Conservation (phyloP, 768 basidiomycete species). For the Obba rivulosa region DNA sequence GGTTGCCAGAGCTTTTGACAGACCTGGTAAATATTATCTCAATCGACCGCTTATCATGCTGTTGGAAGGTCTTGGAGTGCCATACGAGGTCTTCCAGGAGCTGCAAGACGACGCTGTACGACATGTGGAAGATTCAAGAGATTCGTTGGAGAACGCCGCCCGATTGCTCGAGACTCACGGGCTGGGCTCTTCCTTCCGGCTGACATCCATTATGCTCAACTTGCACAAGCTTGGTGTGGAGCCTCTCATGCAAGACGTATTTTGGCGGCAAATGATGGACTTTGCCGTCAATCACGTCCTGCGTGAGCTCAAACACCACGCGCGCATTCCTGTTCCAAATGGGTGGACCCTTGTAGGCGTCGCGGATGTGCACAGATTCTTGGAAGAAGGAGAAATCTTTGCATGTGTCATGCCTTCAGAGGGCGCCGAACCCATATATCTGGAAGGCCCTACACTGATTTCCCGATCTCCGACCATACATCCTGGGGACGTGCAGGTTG, state of each 20-base stretch:
- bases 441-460: constrained; percentile 50
- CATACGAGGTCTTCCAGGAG: constrained; percentile 43
- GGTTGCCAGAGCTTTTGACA: constrained; percentile 60
- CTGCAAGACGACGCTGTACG: constrained; percentile 49
- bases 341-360: constrained; percentile 70
- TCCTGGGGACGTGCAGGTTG: constrained; percentile 64
- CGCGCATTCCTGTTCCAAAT: constrained; percentile 60
- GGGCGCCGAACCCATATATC: constrained; percentile 32
- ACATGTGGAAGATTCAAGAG: constrained; percentile 38
- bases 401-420: constrained; percentile 46
- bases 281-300: constrained; percentile 59
- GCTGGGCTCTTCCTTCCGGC: constrained; percentile 50
- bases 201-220: constrained; percentile 46
- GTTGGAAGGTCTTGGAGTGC: constrained; percentile 51
- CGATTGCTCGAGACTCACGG: constrained; percentile 50
- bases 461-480: constrained; percentile 66
- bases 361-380: constrained; percentile 54
- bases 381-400: constrained; percentile 55
- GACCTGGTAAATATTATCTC: constrained; percentile 48
- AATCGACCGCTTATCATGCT: constrained; percentile 70
- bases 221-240: constrained; percentile 44
- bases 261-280: constrained; percentile 48
- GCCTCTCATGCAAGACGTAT: constrained; percentile 33
- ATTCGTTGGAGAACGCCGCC: constrained; percentile 40
- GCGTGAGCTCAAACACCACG: constrained; percentile 55